A percentile compares a stretch with the other conserved stretches of the same genome.
phyloP scores from a whole-genome alignment of 495 filamentous ascomycete genomes.

The Penicillium parvum region DNA sequence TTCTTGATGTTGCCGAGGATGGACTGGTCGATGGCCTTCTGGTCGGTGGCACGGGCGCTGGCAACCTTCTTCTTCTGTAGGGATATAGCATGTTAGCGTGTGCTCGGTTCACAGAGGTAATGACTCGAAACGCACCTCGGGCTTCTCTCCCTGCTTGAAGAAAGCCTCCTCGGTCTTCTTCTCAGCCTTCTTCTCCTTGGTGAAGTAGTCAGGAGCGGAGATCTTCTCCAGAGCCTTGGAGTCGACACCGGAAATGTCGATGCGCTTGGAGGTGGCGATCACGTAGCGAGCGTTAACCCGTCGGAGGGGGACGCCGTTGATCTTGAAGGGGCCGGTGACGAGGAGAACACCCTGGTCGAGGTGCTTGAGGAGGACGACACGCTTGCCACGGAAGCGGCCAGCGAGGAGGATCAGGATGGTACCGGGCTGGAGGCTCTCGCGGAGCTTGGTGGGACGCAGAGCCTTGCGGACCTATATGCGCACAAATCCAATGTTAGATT shows the following conservation, averaged over 20 bases:
- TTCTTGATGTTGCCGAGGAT: conserved; percentile 92
- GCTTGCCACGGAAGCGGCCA: conserved; percentile 99
- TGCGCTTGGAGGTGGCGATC: conserved; percentile 88
- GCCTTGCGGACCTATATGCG: conserved; percentile 83
- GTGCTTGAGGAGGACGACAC: conserved; percentile 95
- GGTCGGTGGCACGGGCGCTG: conserved; percentile 86
- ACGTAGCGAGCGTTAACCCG: conserved; percentile 98
- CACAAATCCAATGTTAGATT: conserved; percentile 33
- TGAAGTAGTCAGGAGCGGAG: conserved; percentile 82
- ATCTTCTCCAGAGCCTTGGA: conserved; percentile 79
- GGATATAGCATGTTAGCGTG: conserved; percentile 15
- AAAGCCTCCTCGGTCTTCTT: conserved; percentile 94
- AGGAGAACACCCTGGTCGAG: conserved; percentile 96
- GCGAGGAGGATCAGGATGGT: conserved; percentile 96
- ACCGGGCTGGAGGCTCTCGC: conserved; percentile 84
- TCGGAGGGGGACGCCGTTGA: conserved; percentile 98
- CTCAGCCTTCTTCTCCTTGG: conserved; percentile 83
- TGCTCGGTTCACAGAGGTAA: background rate
- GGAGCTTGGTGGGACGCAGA: conserved; percentile 75
- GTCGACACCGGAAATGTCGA: conserved; percentile 83
- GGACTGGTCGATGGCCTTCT: conserved; percentile 95
- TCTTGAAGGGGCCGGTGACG: conserved; percentile 98
- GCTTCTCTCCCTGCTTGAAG: conserved; percentile 97
- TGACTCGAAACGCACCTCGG: conserved; percentile 64
- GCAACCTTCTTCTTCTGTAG: conserved; percentile 91